Evolutionary conservation across 306 rosid genomes (phyloP).

Genomic region (Cucurbita argyrosperma): DNA sequence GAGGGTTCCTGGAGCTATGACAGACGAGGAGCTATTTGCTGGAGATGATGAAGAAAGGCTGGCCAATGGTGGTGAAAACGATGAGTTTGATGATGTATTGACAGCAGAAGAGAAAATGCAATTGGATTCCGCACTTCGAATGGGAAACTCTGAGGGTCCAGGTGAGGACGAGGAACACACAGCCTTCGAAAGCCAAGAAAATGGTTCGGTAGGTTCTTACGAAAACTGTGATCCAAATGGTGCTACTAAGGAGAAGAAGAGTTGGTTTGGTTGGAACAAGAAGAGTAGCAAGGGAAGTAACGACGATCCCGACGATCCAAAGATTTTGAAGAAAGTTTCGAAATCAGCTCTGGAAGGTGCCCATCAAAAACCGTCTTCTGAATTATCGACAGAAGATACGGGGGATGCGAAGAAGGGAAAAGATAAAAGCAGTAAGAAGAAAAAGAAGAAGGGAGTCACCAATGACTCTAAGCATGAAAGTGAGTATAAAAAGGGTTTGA

Average conservation of each 20-base stretch:
- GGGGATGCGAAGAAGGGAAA: constrained; percentile 68
- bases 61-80: constrained; percentile 62
- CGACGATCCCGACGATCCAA: constrained; percentile 68
- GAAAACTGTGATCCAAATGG: constrained; percentile 69
- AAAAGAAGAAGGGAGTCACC: constrained; percentile 63
- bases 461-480: constrained; percentile 75
- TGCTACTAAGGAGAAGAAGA: constrained; percentile 68
- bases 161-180: constrained; percentile 73
- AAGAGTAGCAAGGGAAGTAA: constrained; percentile 41
- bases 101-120: constrained; percentile 93
- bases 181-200: constrained; percentile 44
- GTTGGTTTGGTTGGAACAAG: constrained; percentile 99
- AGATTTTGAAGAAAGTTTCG: constrained; percentile 50
- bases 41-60: constrained; percentile 73
- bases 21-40: constrained; percentile 94
- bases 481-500: constrained; percentile 91
- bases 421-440: constrained; percentile 66
- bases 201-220: constrained; percentile 36
- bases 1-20: constrained; percentile 98
- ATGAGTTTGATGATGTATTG: constrained; percentile 82
- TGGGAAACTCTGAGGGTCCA: constrained; percentile 59
- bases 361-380: constrained; percentile 57
- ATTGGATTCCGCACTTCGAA: constrained; percentile 79
- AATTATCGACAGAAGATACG: constrained; percentile 42
- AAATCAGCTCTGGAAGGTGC: constrained; percentile 65